A percentile compares a stretch with the other conserved stretches of the same genome.
Conservation (phyloP, 2,329 filamentous ascomycete genomes). For the Monilinia fructicola region DNA sequence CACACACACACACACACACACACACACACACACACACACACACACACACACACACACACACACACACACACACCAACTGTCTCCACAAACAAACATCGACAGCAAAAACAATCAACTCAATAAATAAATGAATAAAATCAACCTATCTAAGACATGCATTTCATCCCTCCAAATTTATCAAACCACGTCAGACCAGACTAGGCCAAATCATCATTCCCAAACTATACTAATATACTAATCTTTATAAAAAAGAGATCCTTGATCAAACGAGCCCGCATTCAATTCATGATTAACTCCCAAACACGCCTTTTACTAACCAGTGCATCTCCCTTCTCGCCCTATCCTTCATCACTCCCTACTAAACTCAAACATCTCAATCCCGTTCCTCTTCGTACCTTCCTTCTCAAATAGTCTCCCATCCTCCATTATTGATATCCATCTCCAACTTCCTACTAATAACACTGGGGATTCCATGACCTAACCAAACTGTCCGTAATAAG, state of each 20-base stretch:
- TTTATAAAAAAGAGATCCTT: not conserved
- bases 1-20: not conserved
- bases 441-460: conserved; percentile 88
- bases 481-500: conserved; percentile 80
- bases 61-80: not conserved
- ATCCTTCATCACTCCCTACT: not conserved
- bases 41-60: not conserved
- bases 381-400: not conserved
- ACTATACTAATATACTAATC: not conserved
- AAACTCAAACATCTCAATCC: not conserved
- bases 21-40: not conserved
- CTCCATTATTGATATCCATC: conserved; percentile 93
- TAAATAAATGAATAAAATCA: not conserved
- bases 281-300: not conserved
- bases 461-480: conserved; percentile 82
- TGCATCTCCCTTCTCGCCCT: not conserved
- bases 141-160: not conserved
- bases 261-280: not conserved
- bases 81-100: not conserved
- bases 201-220: not conserved
- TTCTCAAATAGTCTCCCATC: conserved; percentile 77
- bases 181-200: too few relatives aligned
- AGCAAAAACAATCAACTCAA: not conserved
- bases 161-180: not conserved
- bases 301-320: not conserved